Base-by-base conservation (phyloP, 176 grass and related monocot genomes). In the Oropetium thomaeum region DNA sequence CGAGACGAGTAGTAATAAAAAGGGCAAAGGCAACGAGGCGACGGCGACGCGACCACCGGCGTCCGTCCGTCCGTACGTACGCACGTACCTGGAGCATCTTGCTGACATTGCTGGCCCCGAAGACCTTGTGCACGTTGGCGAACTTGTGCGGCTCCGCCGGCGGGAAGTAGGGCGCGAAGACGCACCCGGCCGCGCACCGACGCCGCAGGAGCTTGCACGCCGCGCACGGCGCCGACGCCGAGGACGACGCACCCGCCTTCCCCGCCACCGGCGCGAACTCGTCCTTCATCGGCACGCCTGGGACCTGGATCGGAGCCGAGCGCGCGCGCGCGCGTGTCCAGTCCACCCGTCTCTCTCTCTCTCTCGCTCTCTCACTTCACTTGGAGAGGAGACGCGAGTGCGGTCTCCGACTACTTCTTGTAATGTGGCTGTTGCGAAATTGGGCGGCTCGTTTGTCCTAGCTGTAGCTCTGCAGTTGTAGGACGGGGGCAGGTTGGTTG, bases 101-200 rank as follows among this genome's bases (percentile, higher is more conserved):
- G 93, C 93, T 96, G 78, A 96, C 87, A 85, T 96, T 96, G 81
- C 93, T 96, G 57, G 93, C 93, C 20, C 93, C 93, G 73, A 96
- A 92, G 51, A 96, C 87, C 84, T 87, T 92, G 79, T 96, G 93
- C 66, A 96, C 89, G 52, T 81, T 85, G 73, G 87, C 89, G 74
- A 96, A 96, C 80, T 85, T 87, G 85, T 89, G 93, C 27, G 87
- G 93, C 81, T 96, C 93, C 2, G 55, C 76, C 0, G 89, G 74
- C 15, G 93, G 89, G 74, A 96, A 96, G 83, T 96, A 87, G 8
- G 93, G 93, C 39, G 84, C 87, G 44, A 96, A 96, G 10, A 96
- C 69, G 65, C 93, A 96, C 5, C 81, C 89, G 15, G 88, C 59
- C 29, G 92, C 74, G 71, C 92, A 96, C 62, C 92, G 73, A 40